These are phyloP conservation scores for Aurifilum marmelostoma DNA, from an alignment of 2,329 filamentous ascomycete species.

Conservation along the genomic window DNA sequence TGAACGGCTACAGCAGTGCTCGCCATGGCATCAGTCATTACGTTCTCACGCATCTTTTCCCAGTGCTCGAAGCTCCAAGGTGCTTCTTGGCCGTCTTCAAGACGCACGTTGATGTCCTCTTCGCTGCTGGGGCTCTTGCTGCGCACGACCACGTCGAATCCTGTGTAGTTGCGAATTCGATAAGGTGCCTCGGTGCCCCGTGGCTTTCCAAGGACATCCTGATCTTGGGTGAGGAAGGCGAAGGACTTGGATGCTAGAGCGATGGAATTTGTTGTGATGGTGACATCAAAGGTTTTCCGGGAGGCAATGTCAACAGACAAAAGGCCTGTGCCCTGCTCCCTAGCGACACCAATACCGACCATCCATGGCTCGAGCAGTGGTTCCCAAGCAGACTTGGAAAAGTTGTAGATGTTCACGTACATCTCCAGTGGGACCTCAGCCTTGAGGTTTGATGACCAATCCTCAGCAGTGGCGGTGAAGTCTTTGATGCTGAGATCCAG, in stretches of 20 bases:
- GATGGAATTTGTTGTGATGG: constrained; percentile 90
- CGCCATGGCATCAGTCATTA: constrained; percentile 80
- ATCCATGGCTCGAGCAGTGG: constrained; percentile 96
- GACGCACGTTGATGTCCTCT: constrained; percentile 73
- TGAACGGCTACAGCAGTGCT: constrained; percentile 76
- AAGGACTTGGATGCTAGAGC: constrained; percentile 91
- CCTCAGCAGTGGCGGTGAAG: constrained; percentile 80
- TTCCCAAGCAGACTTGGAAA: constrained; percentile 98
- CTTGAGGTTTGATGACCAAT: constrained; percentile 88
- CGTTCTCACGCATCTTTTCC: constrained; percentile 91
- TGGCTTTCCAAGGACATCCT: constrained; percentile 92
- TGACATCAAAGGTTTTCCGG: constrained; percentile 88
- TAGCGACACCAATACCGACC: constrained; percentile 86
- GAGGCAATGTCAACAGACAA: constrained; percentile 86
- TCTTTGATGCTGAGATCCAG: constrained; percentile 91
- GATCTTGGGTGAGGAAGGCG: constrained; percentile 82
- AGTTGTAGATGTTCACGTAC: constrained; percentile 97
- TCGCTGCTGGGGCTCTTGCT: constrained; percentile 69
- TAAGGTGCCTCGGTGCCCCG: constrained; percentile 91
- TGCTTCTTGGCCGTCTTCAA: constrained; percentile 86
- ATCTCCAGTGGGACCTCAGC: constrained; percentile 90
- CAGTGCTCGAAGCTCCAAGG: constrained; percentile 98
- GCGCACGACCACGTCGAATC: constrained; percentile 85
- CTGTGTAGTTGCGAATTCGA: constrained; percentile 91
- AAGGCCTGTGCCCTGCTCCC: constrained; percentile 73